Conservation (phyloP, 2,329 filamentous ascomycete genomes). For the Monilinia fructigena region DNA sequence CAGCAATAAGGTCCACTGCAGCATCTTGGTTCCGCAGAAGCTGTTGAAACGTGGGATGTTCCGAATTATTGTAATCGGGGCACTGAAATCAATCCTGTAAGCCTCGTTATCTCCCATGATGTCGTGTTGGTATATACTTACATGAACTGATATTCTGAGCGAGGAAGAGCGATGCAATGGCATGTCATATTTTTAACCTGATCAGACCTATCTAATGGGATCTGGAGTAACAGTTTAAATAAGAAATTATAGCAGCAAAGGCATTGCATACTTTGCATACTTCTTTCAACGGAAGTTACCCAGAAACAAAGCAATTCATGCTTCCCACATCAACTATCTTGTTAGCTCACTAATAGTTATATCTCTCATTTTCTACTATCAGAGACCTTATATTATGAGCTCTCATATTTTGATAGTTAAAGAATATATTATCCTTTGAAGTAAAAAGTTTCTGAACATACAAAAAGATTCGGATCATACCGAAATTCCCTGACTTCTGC, state of each 20-base stretch:
- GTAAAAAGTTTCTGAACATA: neutral
- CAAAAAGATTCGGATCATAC: neutral
- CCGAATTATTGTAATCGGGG: constrained; percentile 6
- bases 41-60: constrained; percentile 12
- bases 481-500: neutral
- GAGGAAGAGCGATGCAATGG: neutral
- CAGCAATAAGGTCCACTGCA: constrained; percentile 8
- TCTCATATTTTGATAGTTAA: neutral
- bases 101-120: neutral
- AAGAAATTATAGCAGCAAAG: neutral
- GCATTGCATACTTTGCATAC: neutral
- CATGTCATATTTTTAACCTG: neutral
- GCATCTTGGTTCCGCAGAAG: constrained; percentile 14
- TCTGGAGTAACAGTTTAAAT: neutral
- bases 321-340: neutral
- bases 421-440: neutral
- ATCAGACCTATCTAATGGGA: neutral
- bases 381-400: constrained; percentile 9
- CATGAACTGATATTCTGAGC: constrained; percentile 13
- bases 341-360: neutral
- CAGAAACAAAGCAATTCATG: neutral
- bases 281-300: constrained; percentile 10
- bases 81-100: neutral
- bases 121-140: neutral
- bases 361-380: neutral